Base-by-base conservation (phyloP, 352 stramenopile genomes). In the Phytophthora vignae region DNA sequence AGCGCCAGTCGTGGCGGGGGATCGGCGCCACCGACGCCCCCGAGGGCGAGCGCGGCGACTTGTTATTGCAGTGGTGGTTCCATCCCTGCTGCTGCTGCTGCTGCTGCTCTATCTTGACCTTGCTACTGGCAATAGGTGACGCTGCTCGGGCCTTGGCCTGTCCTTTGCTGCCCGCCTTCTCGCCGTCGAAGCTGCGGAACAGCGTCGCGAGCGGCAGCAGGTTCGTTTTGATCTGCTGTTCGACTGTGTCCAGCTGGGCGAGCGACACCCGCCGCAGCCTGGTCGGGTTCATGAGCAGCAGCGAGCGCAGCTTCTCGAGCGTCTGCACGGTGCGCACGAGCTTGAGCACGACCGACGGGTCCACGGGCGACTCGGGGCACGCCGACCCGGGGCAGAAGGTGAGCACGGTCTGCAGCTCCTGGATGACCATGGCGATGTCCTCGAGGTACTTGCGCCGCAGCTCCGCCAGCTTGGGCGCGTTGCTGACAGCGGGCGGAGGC, bases 311-410 rank as follows among this genome's bases (percentile, higher is more conserved):
- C 60, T 74, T 81, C 56, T 80, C 72, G 8, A 84, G 67, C 10
- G 77, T 80, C 74, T 84, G 70, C 2, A 79, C 67, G 1, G 68
- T 81, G 55, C 62, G 74, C 67, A 79, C 70, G 29, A 84, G 71
- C 63, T 78, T 79, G 22, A 73, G 77, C 44, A 73, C 66, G 15
- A 72, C 54, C 3, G 62, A 73, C 0, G 69, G 56, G 6, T 60
- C 21, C 17, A 78, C 70, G 3, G 71, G 61, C 11, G 64, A 33
- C 6, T 73, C 57, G 19, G 38, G 67, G 15, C 49, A 69, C 3
- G 70, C 56, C 15, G 77, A 79, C 0, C 67, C 67, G 3, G 65
- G 66, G 11, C 74, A 64, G 58, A 70, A 73, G 8, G 50, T 73
- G 48, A 83, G 67, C 36, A 79, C 73, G 15, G 61, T 44, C 60